A percentile compares a stretch with the other conserved stretches of the same genome.
Evolutionary conservation across 371 early-diverging fungal species (phyloP).

Genomic region (Mucor irregularis): DNA sequence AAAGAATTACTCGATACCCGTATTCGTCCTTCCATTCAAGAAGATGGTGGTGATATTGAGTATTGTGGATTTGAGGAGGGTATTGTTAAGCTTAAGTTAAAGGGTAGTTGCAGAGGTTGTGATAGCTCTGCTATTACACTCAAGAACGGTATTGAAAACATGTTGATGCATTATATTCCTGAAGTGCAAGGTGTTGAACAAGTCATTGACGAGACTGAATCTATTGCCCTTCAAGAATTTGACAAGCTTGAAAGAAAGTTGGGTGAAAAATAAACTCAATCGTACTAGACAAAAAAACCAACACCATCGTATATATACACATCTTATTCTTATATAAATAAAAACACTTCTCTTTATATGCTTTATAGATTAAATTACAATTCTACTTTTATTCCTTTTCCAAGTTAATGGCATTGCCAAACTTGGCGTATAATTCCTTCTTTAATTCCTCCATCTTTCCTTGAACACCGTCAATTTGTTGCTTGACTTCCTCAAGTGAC

Average conservation of each 20-base stretch:
- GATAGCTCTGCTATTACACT: constrained; percentile 86
- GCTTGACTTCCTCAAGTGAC: constrained; percentile 62
- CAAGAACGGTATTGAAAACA: constrained; percentile 98
- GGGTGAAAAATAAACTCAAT: constrained; percentile 32
- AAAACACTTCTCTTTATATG: neutral
- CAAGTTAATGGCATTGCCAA: constrained; percentile 92
- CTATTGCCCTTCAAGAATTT: constrained; percentile 48
- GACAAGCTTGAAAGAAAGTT: constrained; percentile 48
- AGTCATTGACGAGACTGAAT: constrained; percentile 60
- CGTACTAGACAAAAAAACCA: no score
- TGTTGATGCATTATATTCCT: constrained; percentile 98
- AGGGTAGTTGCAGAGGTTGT: constrained; percentile 96
- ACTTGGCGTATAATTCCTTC: constrained; percentile 84
- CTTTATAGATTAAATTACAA: neutral
- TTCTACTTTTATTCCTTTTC: constrained; percentile 68
- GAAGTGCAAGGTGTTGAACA: constrained; percentile 95
- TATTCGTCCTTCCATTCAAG: constrained; percentile 95
- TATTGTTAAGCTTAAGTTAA: constrained; percentile 86
- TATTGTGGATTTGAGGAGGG: constrained; percentile 89
- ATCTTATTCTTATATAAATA: no score
- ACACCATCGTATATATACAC: no score
- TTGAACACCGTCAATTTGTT: constrained; percentile 68
- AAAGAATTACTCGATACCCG: constrained; percentile 95
- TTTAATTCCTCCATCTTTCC: constrained; percentile 86
- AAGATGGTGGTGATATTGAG: constrained; percentile 98